Evolutionary conservation across 305 asterid species (phyloP).

Genomic region (Solanum aculeatissimum): DNA sequence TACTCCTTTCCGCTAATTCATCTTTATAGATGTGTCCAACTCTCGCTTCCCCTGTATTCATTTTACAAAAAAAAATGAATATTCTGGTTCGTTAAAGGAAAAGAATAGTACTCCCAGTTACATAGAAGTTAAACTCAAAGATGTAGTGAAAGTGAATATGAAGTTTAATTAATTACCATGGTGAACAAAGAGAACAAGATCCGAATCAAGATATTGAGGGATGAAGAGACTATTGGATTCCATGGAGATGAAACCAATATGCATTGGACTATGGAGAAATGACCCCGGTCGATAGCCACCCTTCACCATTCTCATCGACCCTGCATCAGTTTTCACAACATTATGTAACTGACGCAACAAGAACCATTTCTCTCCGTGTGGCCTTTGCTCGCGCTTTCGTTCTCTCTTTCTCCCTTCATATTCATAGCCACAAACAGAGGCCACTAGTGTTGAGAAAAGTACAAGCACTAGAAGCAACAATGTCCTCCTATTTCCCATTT

Average conservation of each 20-base stretch:
- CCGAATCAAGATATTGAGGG: conserved; percentile 83
- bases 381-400: background rate
- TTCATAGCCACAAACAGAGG: background rate
- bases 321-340: background rate
- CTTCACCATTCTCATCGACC: conserved; percentile 32
- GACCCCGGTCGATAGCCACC: conserved; percentile 6
- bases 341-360: background rate
- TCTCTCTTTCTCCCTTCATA: background rate
- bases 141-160: background rate
- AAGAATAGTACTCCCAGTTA: background rate
- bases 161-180: conserved; percentile 25
- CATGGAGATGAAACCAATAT: conserved; percentile 67
- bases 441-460: background rate
- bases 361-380: background rate
- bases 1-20: conserved; percentile 40
- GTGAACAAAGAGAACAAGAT: conserved; percentile 59
- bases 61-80: too few species aligned
- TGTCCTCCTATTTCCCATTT: background rate
- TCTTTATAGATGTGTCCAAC: conserved; percentile 54
- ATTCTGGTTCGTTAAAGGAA: conserved; percentile 14
- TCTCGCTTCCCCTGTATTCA: conserved; percentile 54
- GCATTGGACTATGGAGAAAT: conserved; percentile 27
- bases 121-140: background rate
- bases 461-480: background rate
- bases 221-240: conserved; percentile 56